phyloP scores from a whole-genome alignment of 495 filamentous ascomycete genomes.

The Aspergillus kassunensis region DNA sequence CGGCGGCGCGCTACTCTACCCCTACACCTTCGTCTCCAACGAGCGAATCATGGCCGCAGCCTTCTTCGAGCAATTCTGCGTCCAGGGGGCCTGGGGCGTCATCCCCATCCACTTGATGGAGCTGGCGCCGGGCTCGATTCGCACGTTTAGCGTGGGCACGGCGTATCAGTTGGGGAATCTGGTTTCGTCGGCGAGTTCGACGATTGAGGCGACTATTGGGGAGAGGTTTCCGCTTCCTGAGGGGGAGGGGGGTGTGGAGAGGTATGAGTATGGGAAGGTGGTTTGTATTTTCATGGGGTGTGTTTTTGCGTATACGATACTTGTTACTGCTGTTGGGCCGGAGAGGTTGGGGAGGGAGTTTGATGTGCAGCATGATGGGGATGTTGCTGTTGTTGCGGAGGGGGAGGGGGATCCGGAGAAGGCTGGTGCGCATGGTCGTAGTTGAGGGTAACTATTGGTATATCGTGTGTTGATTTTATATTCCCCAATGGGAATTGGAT shows the following conservation, averaged over 20 bases:
- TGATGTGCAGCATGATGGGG: constrained; percentile 62
- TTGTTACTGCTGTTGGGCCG: constrained; percentile 72
- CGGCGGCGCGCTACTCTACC: constrained; percentile 76
- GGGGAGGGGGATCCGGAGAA: constrained; percentile 21
- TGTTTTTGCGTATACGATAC: constrained; percentile 78
- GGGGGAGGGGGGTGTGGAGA: constrained; percentile 34
- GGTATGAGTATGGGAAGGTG: constrained; percentile 84
- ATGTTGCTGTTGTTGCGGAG: constrained; percentile 51
- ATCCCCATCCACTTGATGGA: constrained; percentile 89
- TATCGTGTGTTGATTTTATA: too few relatives aligned
- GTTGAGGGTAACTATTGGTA: too few relatives aligned
- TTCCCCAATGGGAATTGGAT: too few relatives aligned
- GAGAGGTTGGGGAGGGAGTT: constrained; percentile 66
- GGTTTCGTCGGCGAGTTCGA: constrained; percentile 71
- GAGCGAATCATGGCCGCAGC: constrained; percentile 68
- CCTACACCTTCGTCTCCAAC: constrained; percentile 67
- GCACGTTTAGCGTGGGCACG: constrained; percentile 81
- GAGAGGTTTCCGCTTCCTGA: constrained; percentile 72
- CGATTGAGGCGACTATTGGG: constrained; percentile 80
- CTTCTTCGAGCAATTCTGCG: constrained; percentile 91
- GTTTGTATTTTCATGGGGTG: constrained; percentile 93
- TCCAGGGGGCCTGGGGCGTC: constrained; percentile 82
- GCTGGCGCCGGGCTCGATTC: constrained; percentile 72
- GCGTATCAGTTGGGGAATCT: constrained; percentile 85
- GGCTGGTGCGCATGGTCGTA: neutral